Conservation (phyloP, 495 filamentous ascomycete species). For the Friedmanniomyces endolithicus region DNA sequence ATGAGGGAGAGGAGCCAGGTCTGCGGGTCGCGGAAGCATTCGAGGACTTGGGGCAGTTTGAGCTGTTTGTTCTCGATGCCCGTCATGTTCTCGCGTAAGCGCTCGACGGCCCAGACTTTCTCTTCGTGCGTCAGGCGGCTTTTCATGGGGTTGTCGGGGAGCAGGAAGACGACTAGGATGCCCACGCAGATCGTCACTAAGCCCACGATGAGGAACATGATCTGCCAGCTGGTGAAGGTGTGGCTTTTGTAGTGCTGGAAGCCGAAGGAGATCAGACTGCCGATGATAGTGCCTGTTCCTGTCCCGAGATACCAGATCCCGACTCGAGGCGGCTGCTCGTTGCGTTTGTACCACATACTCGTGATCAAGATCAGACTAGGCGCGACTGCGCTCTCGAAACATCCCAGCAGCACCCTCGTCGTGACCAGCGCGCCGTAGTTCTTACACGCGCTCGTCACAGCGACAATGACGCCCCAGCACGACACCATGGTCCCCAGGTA, state of each 20-base stretch:
- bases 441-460: constrained; percentile 43
- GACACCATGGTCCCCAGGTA: constrained; percentile 22
- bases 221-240: constrained; percentile 43
- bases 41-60: constrained; percentile 22
- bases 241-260: constrained; percentile 42
- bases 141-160: constrained; percentile 27
- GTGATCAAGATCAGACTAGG: constrained; percentile 47
- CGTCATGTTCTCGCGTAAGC: constrained; percentile 19
- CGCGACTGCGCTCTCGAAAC: constrained; percentile 53
- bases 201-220: constrained; percentile 40
- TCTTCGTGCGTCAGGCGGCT: constrained; percentile 28
- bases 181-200: constrained; percentile 32
- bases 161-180: constrained; percentile 34
- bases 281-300: constrained; percentile 29
- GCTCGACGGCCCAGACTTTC: constrained; percentile 20
- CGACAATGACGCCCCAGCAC: constrained; percentile 40
- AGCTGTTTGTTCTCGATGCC: constrained; percentile 19
- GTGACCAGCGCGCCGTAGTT: constrained; percentile 36
- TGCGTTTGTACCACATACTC: constrained; percentile 48
- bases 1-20: constrained; percentile 40
- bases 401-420: constrained; percentile 47
- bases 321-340: constrained; percentile 50
- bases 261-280: constrained; percentile 45
- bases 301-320: constrained; percentile 55
- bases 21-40: constrained; percentile 41